These are phyloP conservation scores for Spinacia oleracea DNA, from an alignment of 179 eudicot species.

Conservation along the genomic window DNA sequence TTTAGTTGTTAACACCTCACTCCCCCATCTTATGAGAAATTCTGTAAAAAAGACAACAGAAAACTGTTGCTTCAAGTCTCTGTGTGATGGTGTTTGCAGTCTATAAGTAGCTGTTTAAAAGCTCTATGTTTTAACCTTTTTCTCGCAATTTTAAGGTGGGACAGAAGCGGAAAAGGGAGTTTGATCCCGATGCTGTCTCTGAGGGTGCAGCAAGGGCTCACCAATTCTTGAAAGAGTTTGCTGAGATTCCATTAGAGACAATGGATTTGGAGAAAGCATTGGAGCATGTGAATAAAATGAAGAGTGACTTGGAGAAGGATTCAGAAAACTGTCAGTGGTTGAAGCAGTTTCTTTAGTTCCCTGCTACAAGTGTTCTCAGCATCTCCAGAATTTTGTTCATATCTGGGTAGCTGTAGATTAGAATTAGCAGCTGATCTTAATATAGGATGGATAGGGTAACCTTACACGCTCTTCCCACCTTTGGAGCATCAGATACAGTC, in stretches of 20 bases:
- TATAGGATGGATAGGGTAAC: background rate
- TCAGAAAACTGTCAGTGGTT: constrained; percentile 68
- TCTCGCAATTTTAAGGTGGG: constrained; percentile 43
- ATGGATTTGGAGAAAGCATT: constrained; percentile 72
- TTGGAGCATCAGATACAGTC: background rate
- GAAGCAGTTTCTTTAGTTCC: constrained; percentile 69
- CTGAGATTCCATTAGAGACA: constrained; percentile 74
- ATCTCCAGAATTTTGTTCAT: constrained; percentile 30
- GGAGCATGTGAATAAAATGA: constrained; percentile 56
- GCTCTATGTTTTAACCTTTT: background rate
- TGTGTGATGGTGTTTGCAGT: background rate
- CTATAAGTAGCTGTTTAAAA: background rate
- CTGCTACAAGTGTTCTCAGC: background rate
- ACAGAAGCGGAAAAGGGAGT: constrained; percentile 64
- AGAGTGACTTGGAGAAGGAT: constrained; percentile 63
- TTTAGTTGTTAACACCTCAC: background rate
- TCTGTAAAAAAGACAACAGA: background rate
- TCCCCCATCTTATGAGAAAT: background rate
- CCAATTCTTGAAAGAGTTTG: constrained; percentile 72
- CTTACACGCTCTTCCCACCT: constrained; percentile 5
- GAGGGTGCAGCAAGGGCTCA: constrained; percentile 81
- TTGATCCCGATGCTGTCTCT: constrained; percentile 52
- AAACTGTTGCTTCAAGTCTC: background rate
- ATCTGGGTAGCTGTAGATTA: constrained; percentile 24
- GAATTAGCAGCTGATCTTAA: background rate